Evolutionary conservation across 352 stramenopile genomes (phyloP).

Genomic region (Thraustochytrium striatum): DNA sequence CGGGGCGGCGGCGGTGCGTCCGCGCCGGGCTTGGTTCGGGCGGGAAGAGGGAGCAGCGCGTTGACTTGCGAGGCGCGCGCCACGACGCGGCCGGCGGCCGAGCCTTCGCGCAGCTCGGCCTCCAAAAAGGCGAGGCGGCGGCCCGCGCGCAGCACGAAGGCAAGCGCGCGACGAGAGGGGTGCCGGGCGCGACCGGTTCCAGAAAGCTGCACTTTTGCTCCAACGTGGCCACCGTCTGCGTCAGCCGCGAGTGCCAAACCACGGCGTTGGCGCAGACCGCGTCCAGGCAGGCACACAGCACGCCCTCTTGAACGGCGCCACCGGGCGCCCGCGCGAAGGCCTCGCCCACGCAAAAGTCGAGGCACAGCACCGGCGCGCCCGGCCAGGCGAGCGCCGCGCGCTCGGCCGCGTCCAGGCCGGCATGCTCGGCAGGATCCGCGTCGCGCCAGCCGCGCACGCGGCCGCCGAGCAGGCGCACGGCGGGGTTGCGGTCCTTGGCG

Average conservation of each 20-base stretch:
- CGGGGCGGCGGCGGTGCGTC: too few species aligned
- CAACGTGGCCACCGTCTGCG: conserved; percentile 9
- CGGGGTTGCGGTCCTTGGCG: background rate
- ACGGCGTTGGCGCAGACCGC: conserved; percentile 34
- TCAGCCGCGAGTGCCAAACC: conserved; percentile 19
- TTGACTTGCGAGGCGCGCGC: too few species aligned
- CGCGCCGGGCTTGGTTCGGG: too few species aligned
- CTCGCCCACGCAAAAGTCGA: background rate
- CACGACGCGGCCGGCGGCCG: too few species aligned
- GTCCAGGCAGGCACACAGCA: conserved; percentile 2
- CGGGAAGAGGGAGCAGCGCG: too few species aligned
- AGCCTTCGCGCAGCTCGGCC: too few species aligned
- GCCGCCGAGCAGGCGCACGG: conserved; percentile 5
- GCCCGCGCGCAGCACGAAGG: conserved; percentile 20
- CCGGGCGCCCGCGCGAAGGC: background rate
- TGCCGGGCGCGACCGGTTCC: background rate
- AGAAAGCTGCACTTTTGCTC: conserved; percentile 16
- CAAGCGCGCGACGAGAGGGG: background rate
- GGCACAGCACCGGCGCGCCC: too few species aligned
- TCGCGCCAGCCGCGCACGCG: background rate
- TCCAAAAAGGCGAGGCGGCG: conserved; percentile 23
- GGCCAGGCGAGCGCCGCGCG: too few species aligned
- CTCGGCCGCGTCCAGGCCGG: background rate
- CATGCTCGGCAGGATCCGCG: background rate
- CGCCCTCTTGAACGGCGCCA: background rate